phyloP scores from a whole-genome alignment of 2,329 filamentous ascomycete species.

The Trichophaea hybrida region DNA sequence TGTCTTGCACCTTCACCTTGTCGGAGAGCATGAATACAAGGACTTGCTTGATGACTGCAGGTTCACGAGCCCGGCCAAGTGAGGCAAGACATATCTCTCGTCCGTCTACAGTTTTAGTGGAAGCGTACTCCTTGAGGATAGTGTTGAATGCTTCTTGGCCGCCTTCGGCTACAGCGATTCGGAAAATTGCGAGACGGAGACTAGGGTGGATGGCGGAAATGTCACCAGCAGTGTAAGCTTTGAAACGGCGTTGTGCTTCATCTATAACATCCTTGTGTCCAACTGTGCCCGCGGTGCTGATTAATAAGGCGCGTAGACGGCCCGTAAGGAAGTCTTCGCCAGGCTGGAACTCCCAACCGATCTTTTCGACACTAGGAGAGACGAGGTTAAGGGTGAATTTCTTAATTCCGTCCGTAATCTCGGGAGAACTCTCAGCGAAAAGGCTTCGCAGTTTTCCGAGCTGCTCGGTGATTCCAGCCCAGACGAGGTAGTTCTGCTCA shows the following conservation, averaged over 20 bases:
- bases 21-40: conserved; percentile 65
- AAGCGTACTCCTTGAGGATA: conserved; percentile 72
- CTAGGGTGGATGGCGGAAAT: conserved; percentile 62
- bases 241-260: conserved; percentile 66
- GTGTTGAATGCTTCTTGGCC: conserved; percentile 54
- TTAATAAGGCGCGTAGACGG: conserved; percentile 68
- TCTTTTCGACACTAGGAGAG: conserved; percentile 55
- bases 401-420: conserved; percentile 57
- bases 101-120: conserved; percentile 73
- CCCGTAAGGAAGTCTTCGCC: conserved; percentile 69
- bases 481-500: conserved; percentile 77
- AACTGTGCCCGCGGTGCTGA: conserved; percentile 58
- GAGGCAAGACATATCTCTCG: conserved; percentile 71
- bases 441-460: conserved; percentile 67
- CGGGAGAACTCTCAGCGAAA: conserved; percentile 56
- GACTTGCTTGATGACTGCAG: conserved; percentile 52
- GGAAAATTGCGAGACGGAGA: conserved; percentile 66
- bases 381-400: conserved; percentile 68
- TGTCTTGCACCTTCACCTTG: conserved; percentile 71
- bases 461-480: conserved; percentile 69
- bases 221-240: conserved; percentile 59
- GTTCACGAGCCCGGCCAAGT: conserved; percentile 58
- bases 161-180: conserved; percentile 60
- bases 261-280: conserved; percentile 55
- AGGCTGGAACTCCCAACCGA: conserved; percentile 73